phyloP scores from a whole-genome alignment of 1,284 basidiomycete species.

The Phylloboletellus chloephorus region DNA sequence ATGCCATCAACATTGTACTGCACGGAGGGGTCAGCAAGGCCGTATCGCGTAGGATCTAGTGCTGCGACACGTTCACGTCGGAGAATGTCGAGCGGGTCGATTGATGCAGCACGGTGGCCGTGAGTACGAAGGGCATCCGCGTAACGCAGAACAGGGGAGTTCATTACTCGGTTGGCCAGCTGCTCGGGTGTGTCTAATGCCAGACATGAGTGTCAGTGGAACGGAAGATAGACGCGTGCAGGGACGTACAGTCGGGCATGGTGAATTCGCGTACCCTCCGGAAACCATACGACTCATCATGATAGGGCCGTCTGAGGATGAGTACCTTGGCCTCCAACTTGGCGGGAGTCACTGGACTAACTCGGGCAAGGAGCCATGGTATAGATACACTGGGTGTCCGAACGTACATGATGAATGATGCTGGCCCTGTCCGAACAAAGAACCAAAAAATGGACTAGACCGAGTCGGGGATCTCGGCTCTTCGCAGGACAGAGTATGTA shows the following conservation, averaged over 20 bases:
- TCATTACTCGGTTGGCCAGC: conserved; percentile 66
- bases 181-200: conserved; percentile 67
- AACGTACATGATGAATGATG: conserved; percentile 14
- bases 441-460: no score
- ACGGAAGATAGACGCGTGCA: background rate
- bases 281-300: conserved; percentile 81
- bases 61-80: conserved; percentile 81
- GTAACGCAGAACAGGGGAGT: conserved; percentile 79
- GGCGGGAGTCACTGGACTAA: background rate
- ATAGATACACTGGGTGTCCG: conserved; percentile 13
- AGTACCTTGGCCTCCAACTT: conserved; percentile 19
- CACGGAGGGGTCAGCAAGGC: conserved; percentile 49
- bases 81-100: conserved; percentile 84
- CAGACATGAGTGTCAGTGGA: background rate
- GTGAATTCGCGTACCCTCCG: conserved; percentile 59
- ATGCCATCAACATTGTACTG: conserved; percentile 77
- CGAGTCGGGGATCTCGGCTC: no score
- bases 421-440: background rate
- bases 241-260: conserved; percentile 69
- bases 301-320: conserved; percentile 43
- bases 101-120: conserved; percentile 74
- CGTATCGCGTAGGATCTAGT: conserved; percentile 74
- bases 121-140: conserved; percentile 80
- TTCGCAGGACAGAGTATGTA: no score
- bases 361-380: conserved; percentile 11